These are phyloP conservation scores for Xylaria sp. DNA, from an alignment of 2,329 filamentous ascomycete genomes.

Conservation along the genomic window DNA sequence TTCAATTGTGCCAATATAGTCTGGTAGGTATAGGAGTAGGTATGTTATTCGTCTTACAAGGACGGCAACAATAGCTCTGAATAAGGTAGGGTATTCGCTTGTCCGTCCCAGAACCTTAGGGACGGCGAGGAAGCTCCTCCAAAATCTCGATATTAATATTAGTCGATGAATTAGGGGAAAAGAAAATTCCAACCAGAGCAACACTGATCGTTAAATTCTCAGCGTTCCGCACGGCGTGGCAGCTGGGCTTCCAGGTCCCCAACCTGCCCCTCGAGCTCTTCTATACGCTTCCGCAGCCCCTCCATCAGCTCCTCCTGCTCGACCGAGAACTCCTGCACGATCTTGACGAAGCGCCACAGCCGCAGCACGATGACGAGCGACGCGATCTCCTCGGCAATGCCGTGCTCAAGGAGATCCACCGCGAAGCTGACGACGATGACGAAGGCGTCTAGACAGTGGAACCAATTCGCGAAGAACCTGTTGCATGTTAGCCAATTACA, in stretches of 20 bases:
- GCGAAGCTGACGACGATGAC: constrained; percentile 72
- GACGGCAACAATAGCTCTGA: not conserved
- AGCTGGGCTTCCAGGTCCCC: constrained; percentile 45
- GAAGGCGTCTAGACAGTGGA: constrained; percentile 72
- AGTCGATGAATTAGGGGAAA: constrained; percentile 17
- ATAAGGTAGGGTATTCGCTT: not conserved
- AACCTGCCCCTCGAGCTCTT: constrained; percentile 63
- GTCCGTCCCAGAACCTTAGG: not conserved
- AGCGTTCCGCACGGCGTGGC: constrained; percentile 12
- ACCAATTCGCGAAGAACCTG: constrained; percentile 68
- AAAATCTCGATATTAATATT: too few relatives aligned
- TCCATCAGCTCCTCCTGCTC: constrained; percentile 72
- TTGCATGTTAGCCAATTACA: too few relatives aligned
- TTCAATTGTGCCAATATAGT: not conserved
- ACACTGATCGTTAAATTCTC: too few relatives aligned
- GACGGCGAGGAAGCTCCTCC: not conserved
- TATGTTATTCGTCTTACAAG: not conserved
- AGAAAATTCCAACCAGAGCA: not conserved
- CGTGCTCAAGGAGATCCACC: constrained; percentile 70
- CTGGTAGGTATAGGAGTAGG: not conserved
- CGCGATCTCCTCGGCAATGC: constrained; percentile 70
- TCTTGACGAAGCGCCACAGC: constrained; percentile 76
- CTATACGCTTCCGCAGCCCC: constrained; percentile 63
- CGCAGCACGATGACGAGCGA: constrained; percentile 74
- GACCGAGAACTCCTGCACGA: constrained; percentile 74